Conservation (phyloP, 495 filamentous ascomycete species). For the Talaromyces ruber region DNA sequence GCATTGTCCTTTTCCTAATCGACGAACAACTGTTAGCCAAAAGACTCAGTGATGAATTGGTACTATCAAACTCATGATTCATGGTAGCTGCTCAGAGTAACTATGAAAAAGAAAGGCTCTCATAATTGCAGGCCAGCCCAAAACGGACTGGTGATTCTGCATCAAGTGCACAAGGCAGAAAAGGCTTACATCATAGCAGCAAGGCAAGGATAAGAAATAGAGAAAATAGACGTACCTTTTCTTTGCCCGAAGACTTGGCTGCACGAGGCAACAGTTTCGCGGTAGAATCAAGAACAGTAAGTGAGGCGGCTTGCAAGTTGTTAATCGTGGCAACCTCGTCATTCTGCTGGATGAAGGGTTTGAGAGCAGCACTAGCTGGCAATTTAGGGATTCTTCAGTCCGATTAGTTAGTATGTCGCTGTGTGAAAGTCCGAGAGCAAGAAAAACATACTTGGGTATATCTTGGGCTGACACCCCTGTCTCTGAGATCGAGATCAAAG, state of each 20-base stretch:
- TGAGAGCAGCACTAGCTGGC: conserved; percentile 21
- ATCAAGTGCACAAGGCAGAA: conserved; percentile 50
- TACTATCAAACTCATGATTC: conserved; percentile 2
- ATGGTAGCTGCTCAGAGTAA: conserved; percentile 80
- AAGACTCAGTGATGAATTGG: conserved; percentile 3
- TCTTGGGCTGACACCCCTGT: not conserved
- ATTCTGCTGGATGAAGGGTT: conserved; percentile 40
- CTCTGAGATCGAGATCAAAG: not conserved
- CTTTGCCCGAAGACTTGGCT: conserved; percentile 26
- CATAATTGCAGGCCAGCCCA: conserved; percentile 67
- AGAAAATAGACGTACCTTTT: conserved; percentile 27
- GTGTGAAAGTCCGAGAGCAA: not conserved
- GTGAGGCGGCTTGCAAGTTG: conserved; percentile 17
- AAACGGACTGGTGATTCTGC: conserved; percentile 60
- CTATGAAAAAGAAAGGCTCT: conserved; percentile 81
- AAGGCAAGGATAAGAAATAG: conserved; percentile 7
- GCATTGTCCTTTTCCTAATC: conserved; percentile 49
- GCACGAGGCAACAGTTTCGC: conserved; percentile 35
- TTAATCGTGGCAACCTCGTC: conserved; percentile 39
- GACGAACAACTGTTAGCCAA: conserved; percentile 25
- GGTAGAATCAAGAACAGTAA: conserved; percentile 24
- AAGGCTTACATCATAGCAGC: conserved; percentile 65
- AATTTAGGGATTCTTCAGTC: conserved; percentile 30
- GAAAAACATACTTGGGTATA: not conserved
- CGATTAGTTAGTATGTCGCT: not conserved